Conservation (phyloP, 116 monocot genomes). For the Zostera marina region DNA sequence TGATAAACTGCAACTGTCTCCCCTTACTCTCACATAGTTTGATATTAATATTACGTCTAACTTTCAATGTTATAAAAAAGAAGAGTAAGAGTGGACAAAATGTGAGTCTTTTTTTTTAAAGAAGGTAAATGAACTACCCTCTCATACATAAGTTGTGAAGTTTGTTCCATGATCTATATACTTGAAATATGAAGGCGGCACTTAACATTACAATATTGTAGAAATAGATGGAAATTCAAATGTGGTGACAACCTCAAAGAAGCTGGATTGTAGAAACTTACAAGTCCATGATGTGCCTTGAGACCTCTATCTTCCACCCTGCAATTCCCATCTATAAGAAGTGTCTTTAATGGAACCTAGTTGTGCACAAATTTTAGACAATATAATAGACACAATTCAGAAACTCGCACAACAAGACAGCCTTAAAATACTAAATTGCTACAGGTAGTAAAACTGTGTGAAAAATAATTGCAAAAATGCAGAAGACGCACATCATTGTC, state of each 20-base stretch:
- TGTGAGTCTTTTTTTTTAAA: too few relatives aligned
- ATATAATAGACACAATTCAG: neutral
- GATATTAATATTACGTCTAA: too few relatives aligned
- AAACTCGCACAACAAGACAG: neutral
- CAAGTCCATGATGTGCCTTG: constrained; percentile 84
- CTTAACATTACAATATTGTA: neutral
- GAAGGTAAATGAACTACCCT: too few relatives aligned
- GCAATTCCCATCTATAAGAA: constrained; percentile 89
- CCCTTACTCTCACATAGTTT: too few relatives aligned
- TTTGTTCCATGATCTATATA: too few relatives aligned
- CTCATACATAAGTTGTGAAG: too few relatives aligned
- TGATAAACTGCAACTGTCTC: too few relatives aligned
- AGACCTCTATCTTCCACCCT: constrained; percentile 91
- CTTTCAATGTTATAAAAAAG: too few relatives aligned
- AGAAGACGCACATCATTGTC: constrained; percentile 45
- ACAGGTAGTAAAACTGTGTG: neutral
- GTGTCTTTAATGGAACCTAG: constrained; percentile 73
- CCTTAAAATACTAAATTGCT: neutral
- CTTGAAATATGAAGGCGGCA: too few relatives aligned
- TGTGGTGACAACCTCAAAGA: neutral
- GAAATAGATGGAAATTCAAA: neutral
- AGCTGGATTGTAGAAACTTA: constrained; percentile 15
- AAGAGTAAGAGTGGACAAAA: too few relatives aligned
- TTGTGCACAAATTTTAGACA: neutral
- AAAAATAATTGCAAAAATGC: neutral